phyloP scores from a whole-genome alignment of 2,329 filamentous ascomycete species.

The Dactylellina sp. region DNA sequence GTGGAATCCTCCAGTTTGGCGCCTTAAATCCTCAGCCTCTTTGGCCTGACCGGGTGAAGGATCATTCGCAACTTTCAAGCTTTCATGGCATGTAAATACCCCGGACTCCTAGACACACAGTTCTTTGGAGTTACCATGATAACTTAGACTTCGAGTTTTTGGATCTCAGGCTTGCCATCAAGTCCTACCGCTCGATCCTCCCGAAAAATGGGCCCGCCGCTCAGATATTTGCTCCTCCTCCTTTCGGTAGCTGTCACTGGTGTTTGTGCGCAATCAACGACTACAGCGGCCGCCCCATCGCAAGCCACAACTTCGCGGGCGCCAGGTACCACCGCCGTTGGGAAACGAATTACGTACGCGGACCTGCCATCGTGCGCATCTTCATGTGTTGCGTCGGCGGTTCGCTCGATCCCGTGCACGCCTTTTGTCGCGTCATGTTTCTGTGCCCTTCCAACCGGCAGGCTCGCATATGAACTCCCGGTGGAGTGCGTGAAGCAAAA shows the following conservation, averaged over 20 bases:
- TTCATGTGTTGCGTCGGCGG: conserved; percentile 37
- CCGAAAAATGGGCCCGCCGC: conserved; percentile 15
- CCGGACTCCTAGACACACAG: too few species aligned
- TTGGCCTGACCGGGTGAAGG: conserved; percentile 1
- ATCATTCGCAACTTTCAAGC: not conserved
- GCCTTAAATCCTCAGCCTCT: not conserved
- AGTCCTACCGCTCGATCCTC: not conserved
- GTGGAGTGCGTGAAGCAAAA: conserved; percentile 46
- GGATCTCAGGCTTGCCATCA: not conserved
- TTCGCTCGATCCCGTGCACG: conserved; percentile 35
- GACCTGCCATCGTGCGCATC: conserved; percentile 45
- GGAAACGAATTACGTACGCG: conserved; percentile 48
- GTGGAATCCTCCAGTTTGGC: too few species aligned
- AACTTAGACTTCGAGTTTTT: not conserved
- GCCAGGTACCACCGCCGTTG: conserved; percentile 17
- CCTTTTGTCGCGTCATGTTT: conserved; percentile 46
- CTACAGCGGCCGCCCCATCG: conserved; percentile 6
- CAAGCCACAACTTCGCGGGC: not conserved
- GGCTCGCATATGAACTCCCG: conserved; percentile 37
- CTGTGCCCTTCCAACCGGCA: conserved; percentile 39
- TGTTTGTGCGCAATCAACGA: conserved; percentile 14
- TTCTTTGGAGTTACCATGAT: conserved; percentile 6
- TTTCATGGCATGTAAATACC: not conserved
- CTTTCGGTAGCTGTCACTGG: not conserved
- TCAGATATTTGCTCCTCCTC: conserved; percentile 1